Percentiles rank a stretch among this genome's conserved stretches.
Conservation (phyloP, 768 basidiomycete genomes). For the Clavulina sp. region DNA sequence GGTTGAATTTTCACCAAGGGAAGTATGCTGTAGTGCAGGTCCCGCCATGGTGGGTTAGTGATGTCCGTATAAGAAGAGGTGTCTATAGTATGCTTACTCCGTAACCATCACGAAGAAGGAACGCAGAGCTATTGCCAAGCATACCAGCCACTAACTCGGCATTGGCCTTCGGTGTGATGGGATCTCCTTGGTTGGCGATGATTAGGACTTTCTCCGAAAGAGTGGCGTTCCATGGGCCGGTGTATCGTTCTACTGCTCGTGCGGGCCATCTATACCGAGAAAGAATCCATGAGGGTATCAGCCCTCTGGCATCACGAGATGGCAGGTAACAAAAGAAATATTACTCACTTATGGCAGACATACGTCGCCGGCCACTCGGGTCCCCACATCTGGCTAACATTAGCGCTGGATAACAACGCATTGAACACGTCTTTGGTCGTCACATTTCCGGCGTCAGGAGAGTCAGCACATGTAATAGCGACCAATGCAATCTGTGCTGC, state of each 20-base stretch:
- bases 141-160: neutral
- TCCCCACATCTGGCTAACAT: no score
- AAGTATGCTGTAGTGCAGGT: neutral
- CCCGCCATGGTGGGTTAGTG: neutral
- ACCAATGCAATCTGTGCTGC: neutral
- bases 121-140: neutral
- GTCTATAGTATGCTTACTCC: neutral
- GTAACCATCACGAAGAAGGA: neutral
- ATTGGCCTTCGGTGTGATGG: neutral
- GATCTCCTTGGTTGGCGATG: neutral
- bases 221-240: constrained; percentile 3
- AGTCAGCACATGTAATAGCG: constrained; percentile 6
- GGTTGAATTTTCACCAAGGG: neutral
- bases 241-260: constrained; percentile 1
- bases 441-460: neutral
- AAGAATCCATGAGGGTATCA: no score
- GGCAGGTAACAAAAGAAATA: neutral
- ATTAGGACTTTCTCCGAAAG: constrained; percentile 1
- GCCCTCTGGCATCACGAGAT: neutral
- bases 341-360: neutral
- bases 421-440: constrained; percentile 7
- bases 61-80: neutral
- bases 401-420: constrained; percentile 1
- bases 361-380: neutral
- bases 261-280: no score